Conservation (phyloP, 495 filamentous ascomycete genomes). For the Hyaloscypha hepaticicola region DNA sequence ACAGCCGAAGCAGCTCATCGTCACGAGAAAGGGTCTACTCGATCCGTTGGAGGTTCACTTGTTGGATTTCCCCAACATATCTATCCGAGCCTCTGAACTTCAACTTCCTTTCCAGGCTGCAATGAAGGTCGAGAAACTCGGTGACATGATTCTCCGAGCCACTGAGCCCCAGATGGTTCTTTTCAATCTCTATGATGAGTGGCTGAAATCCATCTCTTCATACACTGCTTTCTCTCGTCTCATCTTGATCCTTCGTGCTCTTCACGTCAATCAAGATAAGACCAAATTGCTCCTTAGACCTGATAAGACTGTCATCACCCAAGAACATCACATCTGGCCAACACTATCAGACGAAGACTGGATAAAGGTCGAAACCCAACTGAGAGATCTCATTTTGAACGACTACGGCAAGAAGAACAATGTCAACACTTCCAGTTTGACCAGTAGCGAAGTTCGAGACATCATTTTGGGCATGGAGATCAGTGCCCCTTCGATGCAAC, state of each 20-base stretch:
- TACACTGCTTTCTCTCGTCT: slow-evolving; percentile 98
- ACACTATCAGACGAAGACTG: slow-evolving; percentile 93
- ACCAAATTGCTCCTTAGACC: slow-evolving; percentile 96
- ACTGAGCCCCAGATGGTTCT: slow-evolving; percentile 99
- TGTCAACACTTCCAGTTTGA: slow-evolving; percentile 95
- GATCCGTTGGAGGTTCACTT: slow-evolving; percentile 98
- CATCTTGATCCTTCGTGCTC: slow-evolving; percentile 89
- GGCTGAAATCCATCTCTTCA: slow-evolving; percentile 96
- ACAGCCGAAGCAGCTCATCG: slow-evolving; percentile 98
- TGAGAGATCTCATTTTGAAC: slow-evolving; percentile 94
- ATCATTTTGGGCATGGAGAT: slow-evolving; percentile 99
- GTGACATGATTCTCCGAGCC: slow-evolving; percentile 97
- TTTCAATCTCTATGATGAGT: slow-evolving; percentile 99
- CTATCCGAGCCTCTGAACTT: slow-evolving; percentile 95
- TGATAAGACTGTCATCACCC: slow-evolving; percentile 97
- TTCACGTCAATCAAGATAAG: slow-evolving; percentile 98
- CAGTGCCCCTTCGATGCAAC: slow-evolving; percentile 94
- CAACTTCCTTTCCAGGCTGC: slow-evolving; percentile 99
- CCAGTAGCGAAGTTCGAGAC: slow-evolving; percentile 93
- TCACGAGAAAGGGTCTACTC: slow-evolving; percentile 94
- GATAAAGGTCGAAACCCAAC: slow-evolving; percentile 97
- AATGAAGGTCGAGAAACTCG: slow-evolving; percentile 99
- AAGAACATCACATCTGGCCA: slow-evolving; percentile 99
- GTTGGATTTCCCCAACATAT: slow-evolving; percentile 98
- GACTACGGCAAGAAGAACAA: slow-evolving; percentile 99